A percentile compares a stretch with the other conserved stretches of the same genome.
Evolutionary conservation across 345 rosid genomes (phyloP).

Genomic region (Lumnitzera racemosa): DNA sequence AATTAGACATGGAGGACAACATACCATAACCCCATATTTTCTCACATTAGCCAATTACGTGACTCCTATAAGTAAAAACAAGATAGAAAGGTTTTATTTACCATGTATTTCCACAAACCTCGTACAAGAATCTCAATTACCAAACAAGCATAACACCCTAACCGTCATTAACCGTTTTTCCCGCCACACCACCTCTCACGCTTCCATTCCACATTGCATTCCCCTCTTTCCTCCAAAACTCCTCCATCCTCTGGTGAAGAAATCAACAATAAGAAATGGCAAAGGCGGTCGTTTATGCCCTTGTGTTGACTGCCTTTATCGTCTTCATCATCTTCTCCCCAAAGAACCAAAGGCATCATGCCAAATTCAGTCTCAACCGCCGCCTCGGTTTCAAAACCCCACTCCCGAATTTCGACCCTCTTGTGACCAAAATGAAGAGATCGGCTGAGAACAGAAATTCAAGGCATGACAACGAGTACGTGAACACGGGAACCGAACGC

Average conservation of each 20-base stretch:
- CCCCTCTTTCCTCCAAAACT: not conserved
- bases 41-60: too few relatives aligned
- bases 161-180: constrained; percentile 44
- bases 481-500: not conserved
- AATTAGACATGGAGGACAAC: too few relatives aligned
- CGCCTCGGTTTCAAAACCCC: constrained; percentile 39
- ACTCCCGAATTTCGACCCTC: constrained; percentile 45
- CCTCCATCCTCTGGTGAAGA: not conserved
- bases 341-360: constrained; percentile 3
- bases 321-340: constrained; percentile 21
- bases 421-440: constrained; percentile 36
- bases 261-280: constrained; percentile 23
- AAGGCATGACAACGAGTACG: not conserved
- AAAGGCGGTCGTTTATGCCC: constrained; percentile 54
- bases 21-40: too few relatives aligned
- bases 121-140: not conserved
- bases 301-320: constrained; percentile 33
- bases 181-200: constrained; percentile 14
- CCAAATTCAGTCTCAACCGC: constrained; percentile 18
- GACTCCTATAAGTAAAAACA: too few relatives aligned
- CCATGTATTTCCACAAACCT: too few relatives aligned
- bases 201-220: constrained; percentile 1
- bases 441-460: constrained; percentile 14
- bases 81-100: too few relatives aligned
- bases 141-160: not conserved